Evolutionary conservation across 345 rosid genomes (phyloP), one percentile per base, ranked within the genome.

Genomic region (Salix udensis): DNA sequence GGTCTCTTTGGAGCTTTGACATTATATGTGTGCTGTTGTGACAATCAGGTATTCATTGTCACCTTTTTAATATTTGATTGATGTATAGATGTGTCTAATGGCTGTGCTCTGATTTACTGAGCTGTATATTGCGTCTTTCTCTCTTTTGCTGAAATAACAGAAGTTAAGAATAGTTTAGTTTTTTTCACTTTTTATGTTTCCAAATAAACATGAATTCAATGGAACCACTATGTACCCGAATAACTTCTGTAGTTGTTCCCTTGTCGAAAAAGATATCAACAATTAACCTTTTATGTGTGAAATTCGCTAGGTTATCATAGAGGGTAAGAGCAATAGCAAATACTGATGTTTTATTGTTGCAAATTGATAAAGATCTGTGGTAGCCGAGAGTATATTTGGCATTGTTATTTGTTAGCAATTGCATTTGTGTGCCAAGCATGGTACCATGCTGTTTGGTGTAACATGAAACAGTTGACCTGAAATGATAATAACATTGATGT

Each of bases 41-140:
- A 36, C 3, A 28, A 40, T 34, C 66, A 65, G 80, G 80, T 77
- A 50, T 58, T 50, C 37, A 21, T 71, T 65, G 72, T 71, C 36
- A 65, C 37, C 61, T 76, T 28, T 48, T 60, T 6, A 39, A 68
- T 39, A 18, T 13, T 58, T 39, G 44, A 26, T 11, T 26, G 14
- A 39, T 60, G 73, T 58, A 42, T 11, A 66, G 28, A 53, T 52
- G 62, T 71, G 67, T 37, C 37, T 26, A 50, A 65, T 69, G 46
- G 39, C 9, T 66, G 67, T 68, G 1, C 60, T 60, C 40, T 14
- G 55, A 36, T 50, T 67, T 26, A 6, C 26, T 8, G 36, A 50
- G 18, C 37, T 67, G 67, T 76, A 55, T 52, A 55, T 26, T 37
- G 26, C 18, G 73, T 53, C 69, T 66, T 66, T 34, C n/a, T 14